Evolutionary conservation across 1,284 basidiomycete genomes (phyloP), one percentile per base, ranked within the genome.

Genomic region (Amylostereum chailletii): DNA sequence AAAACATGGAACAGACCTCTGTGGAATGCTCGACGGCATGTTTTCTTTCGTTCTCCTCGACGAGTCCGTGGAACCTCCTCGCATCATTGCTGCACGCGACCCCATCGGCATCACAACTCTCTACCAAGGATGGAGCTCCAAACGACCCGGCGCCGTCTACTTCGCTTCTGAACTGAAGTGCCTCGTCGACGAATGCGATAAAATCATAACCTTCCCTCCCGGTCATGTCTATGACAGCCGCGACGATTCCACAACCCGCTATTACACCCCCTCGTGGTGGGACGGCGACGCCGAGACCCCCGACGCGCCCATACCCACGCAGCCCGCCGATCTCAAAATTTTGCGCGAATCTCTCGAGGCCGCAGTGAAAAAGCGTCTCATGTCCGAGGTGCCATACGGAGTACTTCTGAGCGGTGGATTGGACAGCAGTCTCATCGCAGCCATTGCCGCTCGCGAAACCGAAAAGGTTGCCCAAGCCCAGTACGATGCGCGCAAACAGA

Each of bases 331-430:
- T 66, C 71, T 90, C 52, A 85, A 74, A 19, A 65, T 79, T 34
- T 68, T 97, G 40, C 80, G 94, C 43, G 83, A 90, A 65, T 77
- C 86, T 0, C 77, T 99, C 36, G 96, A 99, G 70, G 85, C 78
- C 47, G 92, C 96, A 8, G 96, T 99, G 42, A 81, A 86, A 60
- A 99, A 99, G 71, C 79, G 96, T 49, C 72, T 99, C 50, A 99
- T 99, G 96, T 93, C 90, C 49, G 96, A 99, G 69, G 96, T 99
- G 2, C 96, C 96, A 8, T 99, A 97, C 62, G 96, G 96, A 58
- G 96, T 99, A 8, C 76, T 99, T 39, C 78, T 99, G 49, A 93
- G 89, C 53, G 96, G 96, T 51, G 96, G 96, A 46, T 74, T 99
- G 51, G 96, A 99, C 67, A 94, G 91, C 62, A 94, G 90, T 62